These are phyloP conservation scores for Claviceps purpurea DNA, from an alignment of 2,329 filamentous ascomycete species.

Conservation along the genomic window DNA sequence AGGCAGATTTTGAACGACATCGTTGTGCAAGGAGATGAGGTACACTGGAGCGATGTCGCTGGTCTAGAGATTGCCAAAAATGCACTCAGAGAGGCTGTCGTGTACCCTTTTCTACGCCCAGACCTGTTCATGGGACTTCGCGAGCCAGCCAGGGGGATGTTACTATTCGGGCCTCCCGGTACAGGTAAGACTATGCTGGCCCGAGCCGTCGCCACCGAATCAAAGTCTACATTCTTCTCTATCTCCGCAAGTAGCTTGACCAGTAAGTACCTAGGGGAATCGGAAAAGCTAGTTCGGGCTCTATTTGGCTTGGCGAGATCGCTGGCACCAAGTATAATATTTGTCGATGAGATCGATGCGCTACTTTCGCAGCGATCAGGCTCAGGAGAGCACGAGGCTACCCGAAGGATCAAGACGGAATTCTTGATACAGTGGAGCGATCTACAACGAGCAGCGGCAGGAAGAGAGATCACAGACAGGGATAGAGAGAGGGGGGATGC, in stretches of 20 bases:
- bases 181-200: slow-evolving; percentile 98
- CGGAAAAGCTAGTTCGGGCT: slow-evolving; percentile 88
- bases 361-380: slow-evolving; percentile 73
- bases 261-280: slow-evolving; percentile 91
- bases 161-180: slow-evolving; percentile 92
- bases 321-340: slow-evolving; percentile 89
- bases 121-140: slow-evolving; percentile 92
- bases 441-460: slow-evolving; percentile 79
- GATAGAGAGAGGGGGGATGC: slow-evolving; percentile 66
- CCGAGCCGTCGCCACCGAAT: slow-evolving; percentile 82
- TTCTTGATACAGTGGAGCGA: slow-evolving; percentile 98
- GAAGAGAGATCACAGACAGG: slow-evolving; percentile 54
- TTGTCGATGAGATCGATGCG: slow-evolving; percentile 96
- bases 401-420: slow-evolving; percentile 88
- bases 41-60: slow-evolving; percentile 88
- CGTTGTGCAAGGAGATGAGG: slow-evolving; percentile 84
- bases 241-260: slow-evolving; percentile 91
- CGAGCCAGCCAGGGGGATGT: slow-evolving; percentile 87
- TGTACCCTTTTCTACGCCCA: slow-evolving; percentile 90
- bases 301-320: slow-evolving; percentile 81
- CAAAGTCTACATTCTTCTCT: slow-evolving; percentile 88
- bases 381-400: slow-evolving; percentile 82
- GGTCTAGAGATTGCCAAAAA: slow-evolving; percentile 83
- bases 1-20: slow-evolving; percentile 94
- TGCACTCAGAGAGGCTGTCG: slow-evolving; percentile 86